Base-by-base conservation (phyloP, 768 basidiomycete genomes). In the Leccinum rimulosum region DNA sequence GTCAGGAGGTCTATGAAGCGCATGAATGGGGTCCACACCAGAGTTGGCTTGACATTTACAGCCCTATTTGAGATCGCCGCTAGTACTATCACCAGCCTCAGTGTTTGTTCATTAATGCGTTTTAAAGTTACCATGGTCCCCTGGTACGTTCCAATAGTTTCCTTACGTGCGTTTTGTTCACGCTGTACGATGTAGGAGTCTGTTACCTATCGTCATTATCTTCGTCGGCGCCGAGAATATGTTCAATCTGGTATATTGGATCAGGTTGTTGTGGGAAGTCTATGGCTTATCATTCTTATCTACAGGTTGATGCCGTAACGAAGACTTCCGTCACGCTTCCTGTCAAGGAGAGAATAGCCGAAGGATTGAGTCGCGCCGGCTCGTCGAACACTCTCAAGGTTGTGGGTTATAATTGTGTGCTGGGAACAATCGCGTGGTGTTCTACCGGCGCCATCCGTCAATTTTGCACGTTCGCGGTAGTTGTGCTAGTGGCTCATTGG, bases 151-250 rank as follows among this genome's bases (percentile, higher is more conserved):
- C 57, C 40, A 19, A 50, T 33, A 14, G 55, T 53, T 58, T 63
- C 40, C 14, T 25, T 36, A 27, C 17, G 25, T 51, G 15, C 30
- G 19, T 9, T 38, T 59, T 52, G 50, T 62, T 72, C 28, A 64
- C 50, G 19, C 43, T 45, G 6, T 55, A 45, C 25, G 52, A 30
- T 19, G 6, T 58, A 93, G 91, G 91, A 88, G 91, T 69, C 75
- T 96, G 45, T 79, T 99, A 54, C 95, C 95, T 1, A 90, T 98
- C 58, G 89, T 97, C 38, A 94, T 99, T 53, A 84, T 95, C 7
- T 95, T 98, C 64, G 90, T 96, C 14, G 96, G 96, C 3, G 91
- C 93, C 3, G 96, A 98, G 76, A 98, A 98, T 67, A 98, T 98
- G 95, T 92, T 94, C 70, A 90, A 88, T 66, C 78, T 99, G 70